Percentiles rank a stretch among this genome's conserved stretches.
These are phyloP conservation scores for Gloeostereum incarnatum DNA, from an alignment of 768 basidiomycete genomes.

Conservation along the genomic window DNA sequence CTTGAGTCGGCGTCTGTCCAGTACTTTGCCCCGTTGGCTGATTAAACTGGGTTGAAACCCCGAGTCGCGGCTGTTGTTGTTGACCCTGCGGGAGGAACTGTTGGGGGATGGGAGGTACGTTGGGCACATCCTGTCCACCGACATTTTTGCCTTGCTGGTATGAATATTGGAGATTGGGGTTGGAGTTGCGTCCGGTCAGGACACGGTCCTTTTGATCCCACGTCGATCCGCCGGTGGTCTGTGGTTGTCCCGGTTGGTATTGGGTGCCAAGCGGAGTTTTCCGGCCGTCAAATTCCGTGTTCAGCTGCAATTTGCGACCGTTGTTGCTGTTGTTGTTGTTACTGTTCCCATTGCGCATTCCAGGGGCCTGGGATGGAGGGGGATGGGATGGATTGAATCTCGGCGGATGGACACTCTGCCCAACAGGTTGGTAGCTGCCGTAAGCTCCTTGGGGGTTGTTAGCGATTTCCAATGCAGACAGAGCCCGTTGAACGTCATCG, in stretches of 20 bases:
- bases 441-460: slow-evolving; percentile 21
- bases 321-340: slow-evolving; percentile 24
- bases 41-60: slow-evolving; percentile 18
- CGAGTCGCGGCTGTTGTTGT: slow-evolving; percentile 35
- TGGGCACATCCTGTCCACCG: slow-evolving; percentile 37
- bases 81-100: slow-evolving; percentile 63
- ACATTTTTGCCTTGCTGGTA: slow-evolving; percentile 35
- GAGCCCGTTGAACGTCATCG: slow-evolving; percentile 71
- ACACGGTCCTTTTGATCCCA: slow-evolving; percentile 67
- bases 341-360: slow-evolving; percentile 30
- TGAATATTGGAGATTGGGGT: slow-evolving; percentile 58
- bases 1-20: slow-evolving; percentile 29
- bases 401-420: slow-evolving; percentile 57
- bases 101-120: slow-evolving; percentile 61
- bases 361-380: slow-evolving; percentile 35
- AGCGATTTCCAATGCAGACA: slow-evolving; percentile 59
- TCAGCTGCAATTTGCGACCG: slow-evolving; percentile 40
- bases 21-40: slow-evolving; percentile 16
- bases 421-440: slow-evolving; percentile 23
- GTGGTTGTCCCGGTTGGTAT: slow-evolving; percentile 28
- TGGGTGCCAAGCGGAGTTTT: slow-evolving; percentile 38
- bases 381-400: slow-evolving; percentile 52
- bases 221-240: slow-evolving; percentile 22
- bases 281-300: slow-evolving; percentile 58
- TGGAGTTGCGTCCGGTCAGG: slow-evolving; percentile 49